Evolutionary conservation across 805 yeast species (phyloP), one percentile per base, ranked within the genome.

Genomic region (Hanseniaspora mollemarum): DNA sequence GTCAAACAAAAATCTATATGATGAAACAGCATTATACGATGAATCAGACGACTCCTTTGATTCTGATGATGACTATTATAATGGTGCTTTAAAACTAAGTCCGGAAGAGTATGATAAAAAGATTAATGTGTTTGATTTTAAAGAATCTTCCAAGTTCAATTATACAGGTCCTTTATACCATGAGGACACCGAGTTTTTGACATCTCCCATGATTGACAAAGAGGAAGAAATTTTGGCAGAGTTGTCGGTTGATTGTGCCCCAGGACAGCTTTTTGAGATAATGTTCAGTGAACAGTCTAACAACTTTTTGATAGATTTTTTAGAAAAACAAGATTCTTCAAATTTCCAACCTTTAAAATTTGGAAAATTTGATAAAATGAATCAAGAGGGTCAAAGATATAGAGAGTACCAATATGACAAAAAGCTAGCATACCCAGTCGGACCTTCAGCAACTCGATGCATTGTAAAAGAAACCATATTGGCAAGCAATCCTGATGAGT

Each of bases 401-500:
- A 66, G 94, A 49, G 62, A 67, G 3, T 88, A 76, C 61, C 71
- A 74, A 4, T 92, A 88, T 64, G 73, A 75, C 44, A 85, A 85
- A 64, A 86, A 82, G 0, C 71, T 92, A 52, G 78, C 80, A 48
- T 87, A 76, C 49, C 76, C 95, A 1, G 78, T 92, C 33, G 98
- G 98, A 0, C 98, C 98, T 12, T 87, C 86, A 59, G 86, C 90
- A 22, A 88, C 99, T 2, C 78, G 74, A 52, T 85, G 94, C 62
- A 54, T 67, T n/a, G 78, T 76, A 15, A 66, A 64, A 2, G 96
- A 87, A 57, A 67, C 71, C 0, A 70, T 84, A 19, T 75, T 78
- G 40, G 66, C 72, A 42, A 66, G 73, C 58, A 82, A 84, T 58
- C 69, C 71, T 46, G 67, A 74, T 4, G 69, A 71, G 16, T 73